Evolutionary conservation across 1,284 basidiomycete genomes (phyloP), one percentile per base, ranked within the genome.

Genomic region (Cryptococcus deneoformans): DNA sequence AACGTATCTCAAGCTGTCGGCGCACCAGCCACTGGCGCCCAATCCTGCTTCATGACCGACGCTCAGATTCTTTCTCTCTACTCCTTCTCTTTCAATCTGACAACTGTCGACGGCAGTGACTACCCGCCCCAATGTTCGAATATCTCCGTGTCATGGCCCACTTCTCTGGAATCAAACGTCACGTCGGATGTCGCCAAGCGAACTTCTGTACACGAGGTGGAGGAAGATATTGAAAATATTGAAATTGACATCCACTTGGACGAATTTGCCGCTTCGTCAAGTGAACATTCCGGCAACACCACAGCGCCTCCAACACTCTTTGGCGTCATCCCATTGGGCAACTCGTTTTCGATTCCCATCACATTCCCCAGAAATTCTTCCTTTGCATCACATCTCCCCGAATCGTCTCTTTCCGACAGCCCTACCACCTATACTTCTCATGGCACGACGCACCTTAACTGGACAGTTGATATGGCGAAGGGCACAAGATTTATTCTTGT

Each of bases 401-500:
- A 53, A 5, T 58, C 63, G 7, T 65, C 60, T 0, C 34, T 72
- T 1, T 71, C 70, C 8, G 62, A 73, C 45, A 51, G 61, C 3
- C 72, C 75, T 1, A 74, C 75, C 0, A 77, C 73, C 7, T 65
- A 57, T 57, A 75, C 73, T 10, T 36, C 16, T 14, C 54, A 68
- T 34, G 74, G 74, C 10, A 65, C 68, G n/a, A 73, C 74, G 0
- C 59, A 71, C 39, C 53, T 75, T 36, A 71, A 76, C 55, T 73
- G 70, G 71, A 73, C 72, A 11, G 61, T 76, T 14, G 66, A 61
- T 46, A 58, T 76, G n/a, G 67, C 72, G 1, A 75, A 74, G 53
- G 75, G 75, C 9, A 77, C 75, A n/a, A 59, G 73, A 9, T 77
- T 77, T 57, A 71, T 77, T 35, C 58, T 77, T 9, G 73, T 77